Conservation (phyloP, 768 basidiomycete species). For the Cubamyces lactineus region DNA sequence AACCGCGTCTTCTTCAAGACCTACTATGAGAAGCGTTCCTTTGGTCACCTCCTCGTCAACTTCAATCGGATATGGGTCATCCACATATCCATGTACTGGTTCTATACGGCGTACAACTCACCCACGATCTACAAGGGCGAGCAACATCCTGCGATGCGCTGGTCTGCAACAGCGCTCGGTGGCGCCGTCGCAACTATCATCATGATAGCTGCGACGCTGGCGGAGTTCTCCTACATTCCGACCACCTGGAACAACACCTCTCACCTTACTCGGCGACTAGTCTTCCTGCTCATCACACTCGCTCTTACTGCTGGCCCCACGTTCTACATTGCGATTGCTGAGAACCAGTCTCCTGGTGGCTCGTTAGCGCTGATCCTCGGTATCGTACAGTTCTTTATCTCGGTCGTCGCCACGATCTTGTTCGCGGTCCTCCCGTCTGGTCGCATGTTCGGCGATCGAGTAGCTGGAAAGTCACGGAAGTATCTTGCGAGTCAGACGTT, state of each 20-base stretch:
- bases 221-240: constrained; percentile 97
- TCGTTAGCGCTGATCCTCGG: constrained; percentile 88
- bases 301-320: constrained; percentile 92
- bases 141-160: constrained; percentile 78
- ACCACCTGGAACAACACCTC: constrained; percentile 99
- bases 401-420: constrained; percentile 80
- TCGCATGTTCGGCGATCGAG: constrained; percentile 98
- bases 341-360: constrained; percentile 60
- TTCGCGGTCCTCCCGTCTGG: constrained; percentile 95
- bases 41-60: constrained; percentile 96
- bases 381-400: constrained; percentile 95
- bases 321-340: constrained; percentile 90
- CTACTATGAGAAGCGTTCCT: constrained; percentile 96
- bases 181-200: constrained; percentile 95
- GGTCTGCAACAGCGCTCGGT: constrained; percentile 93
- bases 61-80: constrained; percentile 99
- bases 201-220: constrained; percentile 93
- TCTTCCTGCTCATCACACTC: constrained; percentile 90
- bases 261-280: constrained; percentile 87
- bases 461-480: constrained; percentile 92
- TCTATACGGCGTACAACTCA: constrained; percentile 94
- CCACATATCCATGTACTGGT: constrained; percentile 93
- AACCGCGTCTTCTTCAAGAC: constrained; percentile 97
- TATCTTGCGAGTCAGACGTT: constrained; percentile 99
- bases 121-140: constrained; percentile 75